These are phyloP conservation scores for Sphenostylis stenocarpa DNA, from an alignment of 306 rosid species.

Conservation along the genomic window DNA sequence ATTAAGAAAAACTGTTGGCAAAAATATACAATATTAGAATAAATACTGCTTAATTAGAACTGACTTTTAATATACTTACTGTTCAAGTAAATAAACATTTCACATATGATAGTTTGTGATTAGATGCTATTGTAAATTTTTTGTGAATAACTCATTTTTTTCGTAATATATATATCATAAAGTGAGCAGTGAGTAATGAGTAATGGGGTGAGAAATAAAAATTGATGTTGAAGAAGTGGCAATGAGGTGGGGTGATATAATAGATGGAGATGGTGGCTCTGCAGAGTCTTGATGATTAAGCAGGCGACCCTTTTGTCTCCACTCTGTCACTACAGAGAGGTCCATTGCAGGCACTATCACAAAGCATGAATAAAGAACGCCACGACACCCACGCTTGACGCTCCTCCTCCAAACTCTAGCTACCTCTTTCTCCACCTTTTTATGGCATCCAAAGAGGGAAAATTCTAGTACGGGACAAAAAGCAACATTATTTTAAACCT, in stretches of 20 bases:
- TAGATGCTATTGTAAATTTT: too few species aligned
- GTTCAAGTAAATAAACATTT: too few species aligned
- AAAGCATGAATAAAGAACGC: slow-evolving; percentile 43
- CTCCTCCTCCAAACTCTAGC: slow-evolving; percentile 59
- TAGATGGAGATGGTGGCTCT: slow-evolving; percentile 22
- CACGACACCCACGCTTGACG: slow-evolving; percentile 53
- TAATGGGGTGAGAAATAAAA: not conserved
- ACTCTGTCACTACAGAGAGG: slow-evolving; percentile 50
- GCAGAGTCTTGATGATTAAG: slow-evolving; percentile 52
- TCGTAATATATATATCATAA: not conserved
- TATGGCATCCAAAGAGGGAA: slow-evolving; percentile 66
- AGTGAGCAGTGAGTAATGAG: not conserved
- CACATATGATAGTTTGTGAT: too few species aligned
- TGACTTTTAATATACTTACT: too few species aligned
- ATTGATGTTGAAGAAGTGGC: not conserved
- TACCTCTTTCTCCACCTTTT: slow-evolving; percentile 50
- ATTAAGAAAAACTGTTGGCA: too few species aligned
- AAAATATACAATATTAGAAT: too few species aligned
- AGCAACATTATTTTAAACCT: slow-evolving; percentile 15
- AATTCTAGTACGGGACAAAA: slow-evolving; percentile 15
- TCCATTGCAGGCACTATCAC: slow-evolving; percentile 58
- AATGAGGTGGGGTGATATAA: slow-evolving; percentile 15
- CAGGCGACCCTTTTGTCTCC: slow-evolving; percentile 67
- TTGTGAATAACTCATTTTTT: too few species aligned
- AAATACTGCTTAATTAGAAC: too few species aligned